Evolutionary conservation across 106 monocot genomes (phyloP), one percentile per base, ranked within the genome.

Genomic region (Xerophyta viscosa): DNA sequence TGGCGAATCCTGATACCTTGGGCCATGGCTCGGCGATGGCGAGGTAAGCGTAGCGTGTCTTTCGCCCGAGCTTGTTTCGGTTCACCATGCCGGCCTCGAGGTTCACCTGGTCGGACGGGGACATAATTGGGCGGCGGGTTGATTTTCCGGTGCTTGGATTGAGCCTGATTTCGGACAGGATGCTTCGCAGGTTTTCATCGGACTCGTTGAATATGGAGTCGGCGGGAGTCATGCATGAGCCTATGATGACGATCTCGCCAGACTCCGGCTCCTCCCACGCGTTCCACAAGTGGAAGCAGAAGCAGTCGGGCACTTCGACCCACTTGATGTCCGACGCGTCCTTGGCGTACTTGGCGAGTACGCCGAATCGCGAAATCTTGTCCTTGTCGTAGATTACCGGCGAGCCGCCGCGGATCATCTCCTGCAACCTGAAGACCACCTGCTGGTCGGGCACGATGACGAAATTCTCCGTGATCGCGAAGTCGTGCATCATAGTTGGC

Each of bases 401-500:
- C 11, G 81, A 82, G 10, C 76, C 76, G 13, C 81, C 81, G 21
- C 46, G 46, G 46, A 82, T 22, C 81, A 82, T 76, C 56, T 77
- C 72, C 33, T 60, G 59, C n/a, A 82, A 54, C 28, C 56, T 62
- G 46, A 91, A 85, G 47, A 91, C 91, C 26, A 91, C 69, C 64
- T 91, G 91, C 37, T 91, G 91, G 50, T 91, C 86, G 14, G 91
- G 91, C 8, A 91, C 50, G 11, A 91, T 50, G 24, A 72, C 82
- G 56, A 46, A 71, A 36, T 84, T 85, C 64, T 85, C 75, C 0
- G 91, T 91, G 60, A 91, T 81, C 18, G 85, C 91, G 63, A 91
- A 91, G 69, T 91, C 91, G 57, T 91, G 91, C 54, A 75, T 67
- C 91, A 91, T 91, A 24, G 91, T 83, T 3, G 77, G 78, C 60